Conservation (phyloP, 2,329 filamentous ascomycete genomes). For the Fusarium palustre region DNA sequence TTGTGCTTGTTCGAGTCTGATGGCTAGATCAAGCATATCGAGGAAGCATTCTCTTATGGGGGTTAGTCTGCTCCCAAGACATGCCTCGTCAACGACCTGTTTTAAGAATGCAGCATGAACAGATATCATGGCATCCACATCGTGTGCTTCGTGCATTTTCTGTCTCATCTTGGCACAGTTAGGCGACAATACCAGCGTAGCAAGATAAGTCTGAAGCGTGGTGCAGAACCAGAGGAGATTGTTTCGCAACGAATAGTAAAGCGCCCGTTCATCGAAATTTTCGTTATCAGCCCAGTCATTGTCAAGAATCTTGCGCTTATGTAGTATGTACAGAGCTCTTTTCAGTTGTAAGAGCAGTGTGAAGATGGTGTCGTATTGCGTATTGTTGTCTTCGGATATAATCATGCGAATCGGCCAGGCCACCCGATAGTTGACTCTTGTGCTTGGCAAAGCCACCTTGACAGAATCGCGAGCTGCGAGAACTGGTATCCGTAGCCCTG, state of each 20-base stretch:
- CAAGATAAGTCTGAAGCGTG: constrained; percentile 79
- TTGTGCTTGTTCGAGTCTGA: constrained; percentile 74
- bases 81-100: constrained; percentile 73
- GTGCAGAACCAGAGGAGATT: constrained; percentile 83
- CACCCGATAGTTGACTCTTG: constrained; percentile 77
- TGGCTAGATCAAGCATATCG: constrained; percentile 79
- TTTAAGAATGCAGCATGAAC: constrained; percentile 74
- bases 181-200: constrained; percentile 75
- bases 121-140: constrained; percentile 84
- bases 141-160: constrained; percentile 70
- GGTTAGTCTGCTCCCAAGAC: constrained; percentile 74
- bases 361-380: constrained; percentile 77
- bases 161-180: constrained; percentile 67
- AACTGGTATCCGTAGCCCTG: constrained; percentile 55
- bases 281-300: constrained; percentile 54
- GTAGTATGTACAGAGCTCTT: constrained; percentile 75
- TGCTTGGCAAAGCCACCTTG: constrained; percentile 64
- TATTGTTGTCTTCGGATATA: constrained; percentile 72
- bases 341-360: constrained; percentile 82
- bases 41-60: constrained; percentile 79
- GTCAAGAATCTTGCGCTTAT: constrained; percentile 62
- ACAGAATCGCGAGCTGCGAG: constrained; percentile 68
- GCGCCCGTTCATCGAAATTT: constrained; percentile 57
- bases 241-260: constrained; percentile 72
- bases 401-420: constrained; percentile 78